Conservation (phyloP, 2,329 filamentous ascomycete species). For the Calonectria pseudoturangicola region DNA sequence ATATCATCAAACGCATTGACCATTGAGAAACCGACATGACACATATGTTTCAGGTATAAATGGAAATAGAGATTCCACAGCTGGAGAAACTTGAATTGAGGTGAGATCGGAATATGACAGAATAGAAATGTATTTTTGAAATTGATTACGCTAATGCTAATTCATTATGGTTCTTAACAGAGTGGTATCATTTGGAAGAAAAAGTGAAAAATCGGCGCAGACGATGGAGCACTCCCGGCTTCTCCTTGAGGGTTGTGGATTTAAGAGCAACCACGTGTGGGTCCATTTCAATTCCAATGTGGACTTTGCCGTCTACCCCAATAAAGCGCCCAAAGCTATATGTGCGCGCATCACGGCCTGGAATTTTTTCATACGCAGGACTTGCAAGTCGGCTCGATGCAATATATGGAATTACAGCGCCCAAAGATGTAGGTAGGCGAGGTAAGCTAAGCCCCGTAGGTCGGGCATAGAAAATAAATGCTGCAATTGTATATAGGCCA, state of each 20-base stretch:
- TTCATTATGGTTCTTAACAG: not conserved
- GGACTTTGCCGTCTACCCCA: constrained; percentile 66
- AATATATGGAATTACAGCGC: constrained; percentile 67
- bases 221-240: not conserved
- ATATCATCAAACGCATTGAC: too few species aligned
- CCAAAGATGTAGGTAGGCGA: constrained; percentile 71
- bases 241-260: not conserved
- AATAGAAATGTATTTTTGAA: not conserved
- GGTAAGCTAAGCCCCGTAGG: constrained; percentile 66
- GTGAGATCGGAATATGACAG: too few species aligned
- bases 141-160: not conserved
- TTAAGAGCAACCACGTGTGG: constrained; percentile 62
- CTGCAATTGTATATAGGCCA: constrained; percentile 63
- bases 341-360: constrained; percentile 30
- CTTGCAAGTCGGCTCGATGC: constrained; percentile 64
- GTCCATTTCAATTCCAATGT: constrained; percentile 71
- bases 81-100: too few species aligned
- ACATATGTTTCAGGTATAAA: too few species aligned
- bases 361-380: not conserved
- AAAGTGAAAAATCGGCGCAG: not conserved
- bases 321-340: constrained; percentile 72
- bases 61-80: too few species aligned
- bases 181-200: constrained; percentile 22
- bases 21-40: too few species aligned
- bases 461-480: constrained; percentile 63